Evolutionary conservation across 495 filamentous ascomycete species (phyloP).

Genomic region (Talaromyces liani): DNA sequence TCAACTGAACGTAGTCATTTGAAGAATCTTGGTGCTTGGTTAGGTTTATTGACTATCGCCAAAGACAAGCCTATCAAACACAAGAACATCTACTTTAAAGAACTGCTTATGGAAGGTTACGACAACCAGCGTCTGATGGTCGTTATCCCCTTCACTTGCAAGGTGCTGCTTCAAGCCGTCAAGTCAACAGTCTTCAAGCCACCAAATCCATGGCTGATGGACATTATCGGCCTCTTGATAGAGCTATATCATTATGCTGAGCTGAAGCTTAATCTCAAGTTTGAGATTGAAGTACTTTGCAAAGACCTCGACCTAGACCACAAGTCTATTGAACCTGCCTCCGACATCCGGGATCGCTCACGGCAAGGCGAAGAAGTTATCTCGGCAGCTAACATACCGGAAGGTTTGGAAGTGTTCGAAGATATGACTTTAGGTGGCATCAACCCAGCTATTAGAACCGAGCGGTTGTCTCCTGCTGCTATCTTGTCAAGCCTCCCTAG

Average conservation of each 20-base stretch:
- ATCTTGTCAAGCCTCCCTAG: slow-evolving; percentile 73
- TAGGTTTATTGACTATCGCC: slow-evolving; percentile 88
- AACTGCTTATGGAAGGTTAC: slow-evolving; percentile 84
- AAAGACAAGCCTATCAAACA: slow-evolving; percentile 94
- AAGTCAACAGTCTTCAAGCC: slow-evolving; percentile 84
- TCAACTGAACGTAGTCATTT: slow-evolving; percentile 76
- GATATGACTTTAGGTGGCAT: slow-evolving; percentile 69
- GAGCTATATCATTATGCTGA: slow-evolving; percentile 92
- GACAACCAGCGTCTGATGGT: slow-evolving; percentile 83
- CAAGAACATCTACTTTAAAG: slow-evolving; percentile 94
- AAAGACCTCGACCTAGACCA: slow-evolving; percentile 84
- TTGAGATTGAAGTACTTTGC: slow-evolving; percentile 96
- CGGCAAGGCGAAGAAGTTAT: slow-evolving; percentile 51
- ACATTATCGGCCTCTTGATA: slow-evolving; percentile 77
- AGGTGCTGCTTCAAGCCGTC: slow-evolving; percentile 77
- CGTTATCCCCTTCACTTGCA: slow-evolving; percentile 95
- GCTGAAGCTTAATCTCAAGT: slow-evolving; percentile 89
- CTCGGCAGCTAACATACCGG: slow-evolving; percentile 48
- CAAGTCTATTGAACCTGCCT: slow-evolving; percentile 76
- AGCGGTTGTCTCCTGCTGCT: slow-evolving; percentile 63
- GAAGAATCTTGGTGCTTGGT: slow-evolving; percentile 87
- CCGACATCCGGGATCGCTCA: slow-evolving; percentile 67
- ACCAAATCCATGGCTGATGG: slow-evolving; percentile 96
- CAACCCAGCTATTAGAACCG: slow-evolving; percentile 56
- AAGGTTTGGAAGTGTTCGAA: slow-evolving; percentile 69